A percentile compares a stretch with the other conserved stretches of the same genome.
phyloP scores from a whole-genome alignment of 2,329 filamentous ascomycete genomes.

The Fusarium sp. region DNA sequence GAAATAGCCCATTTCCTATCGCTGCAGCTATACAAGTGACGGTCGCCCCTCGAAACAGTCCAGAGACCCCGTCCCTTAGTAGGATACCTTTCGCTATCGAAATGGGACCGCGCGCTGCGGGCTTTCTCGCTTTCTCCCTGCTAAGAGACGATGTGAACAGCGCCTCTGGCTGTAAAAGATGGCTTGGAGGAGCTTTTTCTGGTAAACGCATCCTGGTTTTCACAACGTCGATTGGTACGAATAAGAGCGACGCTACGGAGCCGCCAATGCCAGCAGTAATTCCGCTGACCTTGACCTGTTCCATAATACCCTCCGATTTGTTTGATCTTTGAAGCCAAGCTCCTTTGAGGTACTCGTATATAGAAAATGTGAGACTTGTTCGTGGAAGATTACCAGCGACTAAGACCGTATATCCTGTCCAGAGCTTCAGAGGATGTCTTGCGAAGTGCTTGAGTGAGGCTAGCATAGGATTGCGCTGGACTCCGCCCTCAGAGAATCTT shows the following conservation, averaged over 20 bases:
- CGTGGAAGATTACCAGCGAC: slow-evolving; percentile 31
- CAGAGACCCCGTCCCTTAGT: slow-evolving; percentile 14
- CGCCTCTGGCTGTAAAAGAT: slow-evolving; percentile 13
- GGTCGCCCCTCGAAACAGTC: slow-evolving; percentile 24
- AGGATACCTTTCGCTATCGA: slow-evolving; percentile 26
- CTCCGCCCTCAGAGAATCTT: slow-evolving; percentile 8
- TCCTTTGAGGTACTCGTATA: slow-evolving; percentile 31
- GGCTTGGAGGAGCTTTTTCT: slow-evolving; percentile 1
- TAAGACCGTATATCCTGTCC: slow-evolving; percentile 31
- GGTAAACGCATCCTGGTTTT: slow-evolving; percentile 33
- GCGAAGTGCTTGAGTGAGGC: slow-evolving; percentile 23
- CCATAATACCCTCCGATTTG: not conserved
- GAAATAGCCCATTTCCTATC: slow-evolving; percentile 20
- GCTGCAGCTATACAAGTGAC: slow-evolving; percentile 32
- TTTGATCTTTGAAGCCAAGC: not conserved
- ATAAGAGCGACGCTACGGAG: slow-evolving; percentile 20
- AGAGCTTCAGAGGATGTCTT: slow-evolving; percentile 19
- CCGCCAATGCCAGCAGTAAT: slow-evolving; percentile 30
- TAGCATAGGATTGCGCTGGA: slow-evolving; percentile 1
- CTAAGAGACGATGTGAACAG: slow-evolving; percentile 6
- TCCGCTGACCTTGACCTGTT: slow-evolving; percentile 25
- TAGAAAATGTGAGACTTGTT: slow-evolving; percentile 28
- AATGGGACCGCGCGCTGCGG: slow-evolving; percentile 2
- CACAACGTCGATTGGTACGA: slow-evolving; percentile 25
- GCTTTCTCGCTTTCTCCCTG: slow-evolving; percentile 8